phyloP scores from a whole-genome alignment of 495 filamentous ascomycete genomes.

The Penicillium pulvis region DNA sequence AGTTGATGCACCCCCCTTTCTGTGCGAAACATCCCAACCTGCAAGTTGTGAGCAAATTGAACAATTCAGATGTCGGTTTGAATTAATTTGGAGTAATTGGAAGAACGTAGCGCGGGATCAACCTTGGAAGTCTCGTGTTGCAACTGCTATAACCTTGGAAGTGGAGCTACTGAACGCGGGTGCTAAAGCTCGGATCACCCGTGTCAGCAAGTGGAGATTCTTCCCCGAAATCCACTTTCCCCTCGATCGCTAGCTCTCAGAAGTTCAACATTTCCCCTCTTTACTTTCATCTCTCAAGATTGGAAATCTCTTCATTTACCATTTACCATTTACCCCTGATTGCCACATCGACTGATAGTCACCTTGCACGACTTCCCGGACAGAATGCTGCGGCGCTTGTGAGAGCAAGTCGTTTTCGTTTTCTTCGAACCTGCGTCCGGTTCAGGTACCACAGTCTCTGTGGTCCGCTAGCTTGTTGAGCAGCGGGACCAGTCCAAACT shows the following conservation, averaged over 20 bases:
- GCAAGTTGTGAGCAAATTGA: not conserved
- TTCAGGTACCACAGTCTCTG: conserved; percentile 29
- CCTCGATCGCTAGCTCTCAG: not conserved
- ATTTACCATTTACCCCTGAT: conserved; percentile 6
- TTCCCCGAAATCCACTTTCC: conserved; percentile 4
- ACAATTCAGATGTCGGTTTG: no score
- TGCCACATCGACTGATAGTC: conserved; percentile 9
- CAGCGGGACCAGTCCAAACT: conserved; percentile 19
- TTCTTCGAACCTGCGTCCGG: conserved; percentile 24
- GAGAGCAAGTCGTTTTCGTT: conserved; percentile 25
- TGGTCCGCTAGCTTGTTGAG: conserved; percentile 10
- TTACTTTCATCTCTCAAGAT: not conserved
- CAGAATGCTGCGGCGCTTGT: conserved; percentile 23
- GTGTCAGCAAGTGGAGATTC: conserved; percentile 6
- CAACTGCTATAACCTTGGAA: not conserved
- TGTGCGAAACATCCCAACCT: not conserved
- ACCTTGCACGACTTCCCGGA: conserved; percentile 17
- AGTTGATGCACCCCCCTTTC: not conserved
- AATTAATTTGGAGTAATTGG: no score
- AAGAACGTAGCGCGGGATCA: no score
- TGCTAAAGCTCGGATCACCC: conserved; percentile 14
- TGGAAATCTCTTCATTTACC: not conserved
- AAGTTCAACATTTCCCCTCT: not conserved
- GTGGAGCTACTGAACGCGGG: conserved; percentile 1
- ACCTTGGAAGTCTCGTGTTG: not conserved